Conservation (phyloP, 305 asterid genomes). For the Solanum hybrid region DNA sequence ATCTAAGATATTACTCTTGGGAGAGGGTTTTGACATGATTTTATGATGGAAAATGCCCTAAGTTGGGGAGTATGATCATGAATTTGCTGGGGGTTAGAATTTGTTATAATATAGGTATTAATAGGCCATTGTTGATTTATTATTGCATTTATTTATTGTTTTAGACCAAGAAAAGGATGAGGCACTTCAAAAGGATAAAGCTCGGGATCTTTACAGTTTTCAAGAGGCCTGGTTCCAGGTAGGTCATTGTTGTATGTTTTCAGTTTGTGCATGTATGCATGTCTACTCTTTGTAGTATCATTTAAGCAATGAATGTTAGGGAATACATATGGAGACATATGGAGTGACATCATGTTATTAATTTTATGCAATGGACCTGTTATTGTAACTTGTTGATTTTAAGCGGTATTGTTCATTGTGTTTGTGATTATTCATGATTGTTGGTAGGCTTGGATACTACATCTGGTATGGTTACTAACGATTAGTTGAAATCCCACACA, state of each 20-base stretch:
- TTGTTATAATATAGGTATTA: not conserved
- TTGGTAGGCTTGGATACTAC: not conserved
- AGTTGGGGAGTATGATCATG: not conserved
- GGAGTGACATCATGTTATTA: not conserved
- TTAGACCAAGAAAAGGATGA: not conserved
- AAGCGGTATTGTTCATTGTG: not conserved
- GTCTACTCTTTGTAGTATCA: no score
- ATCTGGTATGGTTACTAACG: not conserved
- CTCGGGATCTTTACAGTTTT: no score
- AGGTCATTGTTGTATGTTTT: not conserved
- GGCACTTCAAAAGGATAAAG: not conserved
- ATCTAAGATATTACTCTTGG: not conserved
- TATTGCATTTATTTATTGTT: not conserved
- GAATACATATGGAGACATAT: not conserved
- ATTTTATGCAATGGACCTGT: not conserved
- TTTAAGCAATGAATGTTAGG: not conserved
- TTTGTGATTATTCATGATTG: not conserved
- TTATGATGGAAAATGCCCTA: not conserved
- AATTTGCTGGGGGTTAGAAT: not conserved
- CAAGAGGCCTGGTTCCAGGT: not conserved
- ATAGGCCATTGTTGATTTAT: not conserved
- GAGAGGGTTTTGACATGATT: not conserved
- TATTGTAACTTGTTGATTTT: not conserved
- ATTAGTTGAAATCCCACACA: not conserved
- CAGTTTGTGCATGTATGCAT: not conserved